A percentile compares a stretch with the other conserved stretches of the same genome.
Conservation (phyloP, 176 grass and related monocot species). For the Oryza coarctata region DNA sequence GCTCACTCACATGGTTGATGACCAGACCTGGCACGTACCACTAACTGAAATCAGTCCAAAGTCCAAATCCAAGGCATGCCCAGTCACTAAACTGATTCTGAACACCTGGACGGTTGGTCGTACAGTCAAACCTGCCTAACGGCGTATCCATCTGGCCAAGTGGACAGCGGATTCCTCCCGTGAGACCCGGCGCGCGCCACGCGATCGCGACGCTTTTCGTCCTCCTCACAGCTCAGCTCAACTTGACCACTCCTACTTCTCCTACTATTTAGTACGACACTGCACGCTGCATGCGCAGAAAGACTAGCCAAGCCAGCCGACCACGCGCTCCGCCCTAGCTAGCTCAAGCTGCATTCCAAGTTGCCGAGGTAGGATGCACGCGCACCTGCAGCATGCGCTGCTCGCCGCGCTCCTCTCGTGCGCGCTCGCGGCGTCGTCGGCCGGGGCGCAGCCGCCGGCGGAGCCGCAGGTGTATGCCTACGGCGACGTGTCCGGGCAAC, state of each 20-base stretch:
- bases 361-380: background rate
- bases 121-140: conserved; percentile 15
- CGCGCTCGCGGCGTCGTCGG: background rate
- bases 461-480: background rate
- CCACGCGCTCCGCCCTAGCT: background rate
- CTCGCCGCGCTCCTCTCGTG: conserved; percentile 24
- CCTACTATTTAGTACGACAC: conserved; percentile 31
- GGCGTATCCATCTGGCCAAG: background rate
- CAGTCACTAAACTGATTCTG: background rate
- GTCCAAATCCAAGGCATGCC: background rate
- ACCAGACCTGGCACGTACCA: background rate
- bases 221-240: background rate
- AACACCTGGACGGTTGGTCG: conserved; percentile 30
- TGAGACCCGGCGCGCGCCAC: conserved; percentile 26
- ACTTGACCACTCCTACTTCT: background rate
- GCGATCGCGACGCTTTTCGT: conserved; percentile 23
- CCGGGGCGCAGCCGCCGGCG: conserved; percentile 30
- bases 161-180: conserved; percentile 7
- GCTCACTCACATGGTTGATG: background rate
- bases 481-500: conserved; percentile 6
- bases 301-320: background rate
- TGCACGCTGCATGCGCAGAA: conserved; percentile 27
- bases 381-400: background rate
- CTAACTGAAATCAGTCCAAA: background rate
- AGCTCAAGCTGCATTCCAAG: background rate